Base-by-base conservation (phyloP, 345 rosid species). In the Dovyalis caffra region DNA sequence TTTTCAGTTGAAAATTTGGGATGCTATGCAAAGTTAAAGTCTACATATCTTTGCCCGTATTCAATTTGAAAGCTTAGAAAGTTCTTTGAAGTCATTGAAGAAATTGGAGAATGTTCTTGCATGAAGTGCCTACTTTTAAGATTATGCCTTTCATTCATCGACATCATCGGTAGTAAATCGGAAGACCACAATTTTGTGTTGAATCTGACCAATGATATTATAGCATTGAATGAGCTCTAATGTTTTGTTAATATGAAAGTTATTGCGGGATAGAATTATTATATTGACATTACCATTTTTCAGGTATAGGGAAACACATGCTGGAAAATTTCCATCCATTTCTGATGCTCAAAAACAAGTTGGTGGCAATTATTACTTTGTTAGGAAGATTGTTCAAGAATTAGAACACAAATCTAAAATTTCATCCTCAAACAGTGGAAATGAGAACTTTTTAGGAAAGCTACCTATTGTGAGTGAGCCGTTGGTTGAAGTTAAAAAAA, bases 251-350 rank as follows among this genome's bases (percentile, higher is more conserved):
- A n/a, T n/a, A n/a, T n/a, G 26, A 53, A n/a, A 49, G 56, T 49
- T 18, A 49, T 29, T 62, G 18, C 12, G 66, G 28, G 53, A 20
- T 26, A 21, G 14, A 8, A 35, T 18, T 21, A 29, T 74, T 65
- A 3, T 20, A 56, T 61, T 32, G 8, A 29, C 32, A 62, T 62
- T 15, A 14, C 49, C 43, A n/a, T 58, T 74, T 63, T 77, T 53
- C 84, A 88, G 89, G 69, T 88, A 88, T 65, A 82, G 77, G 76
- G 74, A 69, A 31, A 26, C 60, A 15, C 81, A 86, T 79, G 82
- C 75, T 0, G 89, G 91, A 31, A 79, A 83, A 70, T 86, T 84
- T 51, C 89, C 89, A 34, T 31, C 81, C 53, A 15, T 29, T 15
- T 18, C 49, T 37, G 76, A 56, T 65, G 74, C 77, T 72, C 8